These are phyloP conservation scores for Phytophthora foliorum DNA, from an alignment of 352 stramenopile genomes.

Conservation along the genomic window DNA sequence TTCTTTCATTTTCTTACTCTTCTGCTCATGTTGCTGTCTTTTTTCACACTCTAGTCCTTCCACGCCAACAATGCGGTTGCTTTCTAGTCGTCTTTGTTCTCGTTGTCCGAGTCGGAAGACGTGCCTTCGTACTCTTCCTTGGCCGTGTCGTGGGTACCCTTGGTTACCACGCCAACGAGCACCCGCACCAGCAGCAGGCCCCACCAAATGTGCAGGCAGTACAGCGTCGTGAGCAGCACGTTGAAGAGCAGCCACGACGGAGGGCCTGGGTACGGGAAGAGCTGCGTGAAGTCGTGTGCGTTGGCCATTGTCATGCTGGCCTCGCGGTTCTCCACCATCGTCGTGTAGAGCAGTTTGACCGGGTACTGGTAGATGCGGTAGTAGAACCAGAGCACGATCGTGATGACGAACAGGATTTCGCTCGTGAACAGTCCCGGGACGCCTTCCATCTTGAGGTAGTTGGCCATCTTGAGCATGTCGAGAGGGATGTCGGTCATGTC, in stretches of 20 bases:
- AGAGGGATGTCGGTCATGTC: slow-evolving; percentile 91
- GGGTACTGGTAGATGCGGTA: slow-evolving; percentile 91
- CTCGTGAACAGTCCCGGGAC: slow-evolving; percentile 70
- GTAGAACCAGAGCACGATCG: slow-evolving; percentile 83
- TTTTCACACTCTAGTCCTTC: slow-evolving; percentile 20
- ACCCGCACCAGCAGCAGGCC: slow-evolving; percentile 78
- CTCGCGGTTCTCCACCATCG: slow-evolving; percentile 77
- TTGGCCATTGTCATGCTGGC: slow-evolving; percentile 75
- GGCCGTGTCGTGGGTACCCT: slow-evolving; percentile 78
- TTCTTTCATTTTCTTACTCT: slow-evolving; percentile 15
- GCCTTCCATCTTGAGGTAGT: slow-evolving; percentile 91
- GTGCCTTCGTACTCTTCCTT: slow-evolving; percentile 91
- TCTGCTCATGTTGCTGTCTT: slow-evolving; percentile 7
- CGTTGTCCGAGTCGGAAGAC: slow-evolving; percentile 83
- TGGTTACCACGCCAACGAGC: slow-evolving; percentile 71
- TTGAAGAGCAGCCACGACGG: slow-evolving; percentile 89
- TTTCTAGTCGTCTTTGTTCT: slow-evolving; percentile 70
- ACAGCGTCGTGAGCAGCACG: slow-evolving; percentile 76
- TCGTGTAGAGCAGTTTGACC: slow-evolving; percentile 83
- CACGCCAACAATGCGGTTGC: slow-evolving; percentile 15
- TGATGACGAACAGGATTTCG: slow-evolving; percentile 79
- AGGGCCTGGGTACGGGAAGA: slow-evolving; percentile 75
- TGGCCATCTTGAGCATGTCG: slow-evolving; percentile 92
- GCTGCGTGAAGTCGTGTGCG: slow-evolving; percentile 74
- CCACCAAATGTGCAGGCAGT: slow-evolving; percentile 90